Evolutionary conservation across 2,329 filamentous ascomycete genomes (phyloP).

Genomic region (Arthrobotrys pseudoclavata): DNA sequence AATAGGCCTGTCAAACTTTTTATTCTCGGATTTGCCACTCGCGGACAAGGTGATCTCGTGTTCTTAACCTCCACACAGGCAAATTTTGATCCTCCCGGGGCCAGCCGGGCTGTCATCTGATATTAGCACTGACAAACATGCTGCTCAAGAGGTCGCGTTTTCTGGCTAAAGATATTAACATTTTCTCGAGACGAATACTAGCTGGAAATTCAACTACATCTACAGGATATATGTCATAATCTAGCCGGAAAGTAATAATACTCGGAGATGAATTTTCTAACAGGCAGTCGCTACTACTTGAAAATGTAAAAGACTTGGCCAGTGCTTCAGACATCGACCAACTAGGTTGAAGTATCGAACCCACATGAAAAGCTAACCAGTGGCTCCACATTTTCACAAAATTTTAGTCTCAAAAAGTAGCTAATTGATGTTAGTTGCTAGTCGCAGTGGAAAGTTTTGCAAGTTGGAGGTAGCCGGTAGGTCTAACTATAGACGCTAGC

Average conservation of each 20-base stretch:
- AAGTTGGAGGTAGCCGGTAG: neutral
- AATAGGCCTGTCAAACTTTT: constrained; percentile 9
- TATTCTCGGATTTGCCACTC: constrained; percentile 44
- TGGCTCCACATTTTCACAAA: constrained; percentile 12
- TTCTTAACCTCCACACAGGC: constrained; percentile 12
- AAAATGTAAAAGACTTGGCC: constrained; percentile 1
- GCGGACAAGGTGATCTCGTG: constrained; percentile 28
- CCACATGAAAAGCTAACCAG: constrained; percentile 34
- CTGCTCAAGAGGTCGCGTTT: neutral
- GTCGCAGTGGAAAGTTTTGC: neutral
- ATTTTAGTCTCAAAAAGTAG: neutral
- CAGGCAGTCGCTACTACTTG: neutral
- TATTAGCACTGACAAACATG: constrained; percentile 13
- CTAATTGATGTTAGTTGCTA: neutral
- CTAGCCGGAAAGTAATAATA: neutral
- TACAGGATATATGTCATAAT: neutral
- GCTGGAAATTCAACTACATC: neutral
- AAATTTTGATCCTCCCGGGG: constrained; percentile 17
- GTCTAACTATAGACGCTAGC: constrained; percentile 14
- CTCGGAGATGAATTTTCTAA: neutral
- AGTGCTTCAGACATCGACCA: constrained; percentile 44
- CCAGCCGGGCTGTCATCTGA: constrained; percentile 45
- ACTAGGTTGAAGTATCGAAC: constrained; percentile 21
- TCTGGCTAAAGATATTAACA: constrained; percentile 35
- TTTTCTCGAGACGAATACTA: constrained; percentile 38